A percentile compares a stretch with the other conserved stretches of the same genome.
phyloP scores from a whole-genome alignment of 805 yeast species.

The Ogataea glucozyma region DNA sequence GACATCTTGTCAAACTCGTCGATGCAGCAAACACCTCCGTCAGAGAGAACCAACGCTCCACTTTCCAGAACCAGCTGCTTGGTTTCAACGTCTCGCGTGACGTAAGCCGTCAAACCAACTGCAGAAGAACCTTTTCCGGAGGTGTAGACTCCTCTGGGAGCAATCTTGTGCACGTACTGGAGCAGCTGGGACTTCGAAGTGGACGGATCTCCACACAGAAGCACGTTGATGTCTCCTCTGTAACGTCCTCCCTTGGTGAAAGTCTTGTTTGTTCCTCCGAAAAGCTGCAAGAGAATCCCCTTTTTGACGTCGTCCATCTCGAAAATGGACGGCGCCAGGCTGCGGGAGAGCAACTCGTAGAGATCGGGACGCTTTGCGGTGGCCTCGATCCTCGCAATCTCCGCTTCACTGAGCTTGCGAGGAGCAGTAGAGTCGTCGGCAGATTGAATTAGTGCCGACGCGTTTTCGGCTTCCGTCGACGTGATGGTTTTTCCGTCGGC shows the following conservation, averaged over 20 bases:
- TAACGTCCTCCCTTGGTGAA: constrained; percentile 90
- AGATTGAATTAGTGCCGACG: too few species aligned
- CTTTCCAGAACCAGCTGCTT: constrained; percentile 90
- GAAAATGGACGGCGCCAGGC: constrained; percentile 94
- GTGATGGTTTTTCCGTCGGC: too few species aligned
- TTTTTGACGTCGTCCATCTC: constrained; percentile 97
- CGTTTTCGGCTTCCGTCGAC: too few species aligned
- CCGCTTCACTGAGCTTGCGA: constrained; percentile 67
- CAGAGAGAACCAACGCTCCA: constrained; percentile 95
- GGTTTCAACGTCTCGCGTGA: constrained; percentile 92
- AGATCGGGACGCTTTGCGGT: constrained; percentile 71
- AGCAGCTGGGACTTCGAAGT: constrained; percentile 94
- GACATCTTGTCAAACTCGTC: constrained; percentile 99
- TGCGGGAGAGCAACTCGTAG: constrained; percentile 82
- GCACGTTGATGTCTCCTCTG: constrained; percentile 91
- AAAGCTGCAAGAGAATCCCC: constrained; percentile 87
- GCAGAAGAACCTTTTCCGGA: constrained; percentile 99
- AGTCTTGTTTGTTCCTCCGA: constrained; percentile 92
- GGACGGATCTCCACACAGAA: constrained; percentile 97
- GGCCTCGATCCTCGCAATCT: constrained; percentile 61
- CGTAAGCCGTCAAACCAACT: constrained; percentile 96
- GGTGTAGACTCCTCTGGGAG: constrained; percentile 97
- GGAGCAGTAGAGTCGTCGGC: too few species aligned
- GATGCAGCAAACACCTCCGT: constrained; percentile 98
- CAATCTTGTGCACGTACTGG: constrained; percentile 94